These are phyloP conservation scores for Amanita inopinata DNA, from an alignment of 768 basidiomycete species.

Conservation along the genomic window DNA sequence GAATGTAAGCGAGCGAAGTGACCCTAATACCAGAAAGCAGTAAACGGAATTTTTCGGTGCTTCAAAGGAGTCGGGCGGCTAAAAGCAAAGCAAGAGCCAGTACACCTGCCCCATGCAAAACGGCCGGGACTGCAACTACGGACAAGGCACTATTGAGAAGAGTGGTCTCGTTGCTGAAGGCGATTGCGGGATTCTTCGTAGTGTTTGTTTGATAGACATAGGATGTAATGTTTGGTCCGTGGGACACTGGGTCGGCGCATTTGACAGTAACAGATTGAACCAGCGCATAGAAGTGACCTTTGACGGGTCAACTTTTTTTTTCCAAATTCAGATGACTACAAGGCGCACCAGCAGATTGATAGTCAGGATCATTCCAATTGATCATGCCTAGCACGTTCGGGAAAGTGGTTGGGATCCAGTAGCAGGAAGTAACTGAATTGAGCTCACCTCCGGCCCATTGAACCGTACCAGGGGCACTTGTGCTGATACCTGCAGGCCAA, in stretches of 20 bases:
- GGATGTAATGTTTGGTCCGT: slow-evolving; percentile 40
- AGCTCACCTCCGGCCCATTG: slow-evolving; percentile 61
- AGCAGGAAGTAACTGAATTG: too few species aligned
- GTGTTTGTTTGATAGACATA: slow-evolving; percentile 56
- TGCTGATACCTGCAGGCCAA: slow-evolving; percentile 74
- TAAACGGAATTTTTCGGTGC: background rate
- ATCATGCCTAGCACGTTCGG: slow-evolving; percentile 56
- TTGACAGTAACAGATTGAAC: slow-evolving; percentile 53
- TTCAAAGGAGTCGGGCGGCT: slow-evolving; percentile 13
- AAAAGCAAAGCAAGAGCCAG: slow-evolving; percentile 17
- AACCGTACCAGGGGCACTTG: slow-evolving; percentile 57
- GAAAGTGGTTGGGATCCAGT: background rate
- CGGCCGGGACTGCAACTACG: slow-evolving; percentile 7
- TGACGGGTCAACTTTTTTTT: background rate
- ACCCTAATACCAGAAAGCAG: too few species aligned
- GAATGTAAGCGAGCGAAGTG: too few species aligned
- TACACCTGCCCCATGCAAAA: slow-evolving; percentile 15
- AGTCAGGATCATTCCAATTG: slow-evolving; percentile 75
- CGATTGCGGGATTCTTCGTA: slow-evolving; percentile 41
- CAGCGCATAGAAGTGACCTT: slow-evolving; percentile 64
- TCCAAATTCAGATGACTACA: background rate
- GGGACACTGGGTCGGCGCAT: slow-evolving; percentile 42
- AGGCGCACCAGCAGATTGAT: slow-evolving; percentile 45
- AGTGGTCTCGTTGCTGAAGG: slow-evolving; percentile 49
- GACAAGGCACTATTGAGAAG: slow-evolving; percentile 37